A percentile compares a stretch with the other conserved stretches of the same genome.
phyloP scores from a whole-genome alignment of 106 monocot species.

The Dioscorea alata region DNA sequence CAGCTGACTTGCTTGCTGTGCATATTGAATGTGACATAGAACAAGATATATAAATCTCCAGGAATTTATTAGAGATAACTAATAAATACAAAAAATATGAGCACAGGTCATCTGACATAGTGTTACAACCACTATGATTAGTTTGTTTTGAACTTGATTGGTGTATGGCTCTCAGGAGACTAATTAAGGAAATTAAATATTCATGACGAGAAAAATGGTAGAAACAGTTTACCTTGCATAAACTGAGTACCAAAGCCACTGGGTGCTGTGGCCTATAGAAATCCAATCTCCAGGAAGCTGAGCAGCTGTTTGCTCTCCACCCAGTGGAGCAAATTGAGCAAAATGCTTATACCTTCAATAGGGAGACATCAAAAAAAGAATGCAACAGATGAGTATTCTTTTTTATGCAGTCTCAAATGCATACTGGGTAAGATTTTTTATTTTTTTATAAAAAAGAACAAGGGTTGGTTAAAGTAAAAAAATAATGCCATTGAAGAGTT shows the following conservation, averaged over 20 bases:
- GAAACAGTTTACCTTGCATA: slow-evolving; percentile 54
- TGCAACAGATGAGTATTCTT: background rate
- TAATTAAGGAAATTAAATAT: background rate
- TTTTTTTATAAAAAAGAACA: no score
- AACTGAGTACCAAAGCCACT: slow-evolving; percentile 87
- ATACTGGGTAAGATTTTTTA: no score
- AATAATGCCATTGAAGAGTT: no score
- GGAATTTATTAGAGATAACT: background rate
- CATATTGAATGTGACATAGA: background rate
- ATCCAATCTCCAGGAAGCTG: slow-evolving; percentile 90
- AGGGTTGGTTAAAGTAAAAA: no score
- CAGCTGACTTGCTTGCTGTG: slow-evolving; percentile 78
- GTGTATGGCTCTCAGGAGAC: background rate
- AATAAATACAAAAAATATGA: no score
- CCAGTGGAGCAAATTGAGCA: slow-evolving; percentile 89
- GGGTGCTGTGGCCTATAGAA: slow-evolving; percentile 67
- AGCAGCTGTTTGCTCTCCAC: slow-evolving; percentile 92
- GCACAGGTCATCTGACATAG: no score
- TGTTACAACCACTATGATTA: no score
- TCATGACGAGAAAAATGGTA: background rate
- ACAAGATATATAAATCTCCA: background rate
- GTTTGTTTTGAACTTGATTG: background rate
- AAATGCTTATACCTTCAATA: slow-evolving; percentile 76
- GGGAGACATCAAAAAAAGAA: no score
- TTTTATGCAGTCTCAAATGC: no score